Evolutionary conservation across 805 yeast genomes (phyloP).

Genomic region (Metschnikowia cubensis): DNA sequence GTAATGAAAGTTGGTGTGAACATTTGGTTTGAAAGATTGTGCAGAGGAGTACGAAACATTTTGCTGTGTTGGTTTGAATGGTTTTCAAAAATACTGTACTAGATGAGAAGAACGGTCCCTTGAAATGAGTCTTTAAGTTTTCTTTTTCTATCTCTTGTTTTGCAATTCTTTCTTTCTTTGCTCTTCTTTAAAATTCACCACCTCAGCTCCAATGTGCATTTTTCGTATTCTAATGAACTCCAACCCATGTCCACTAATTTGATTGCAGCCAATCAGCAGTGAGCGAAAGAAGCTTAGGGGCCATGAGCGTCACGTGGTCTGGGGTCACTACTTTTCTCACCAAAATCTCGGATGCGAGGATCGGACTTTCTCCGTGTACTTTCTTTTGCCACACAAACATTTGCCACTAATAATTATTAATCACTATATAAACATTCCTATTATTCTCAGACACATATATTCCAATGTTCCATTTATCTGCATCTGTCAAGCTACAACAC

Average conservation of each 20-base stretch:
- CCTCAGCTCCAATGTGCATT: too few species aligned
- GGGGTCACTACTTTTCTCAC: slow-evolving; percentile 11
- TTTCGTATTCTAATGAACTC: too few species aligned
- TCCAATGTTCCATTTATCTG: background rate
- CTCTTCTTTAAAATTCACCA: too few species aligned
- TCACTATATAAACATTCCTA: background rate
- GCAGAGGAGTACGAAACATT: too few species aligned
- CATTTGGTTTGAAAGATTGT: too few species aligned
- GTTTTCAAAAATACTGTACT: too few species aligned
- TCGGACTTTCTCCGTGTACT: slow-evolving; percentile 7
- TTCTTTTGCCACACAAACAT: background rate
- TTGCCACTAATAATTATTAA: background rate
- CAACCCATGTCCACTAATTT: background rate
- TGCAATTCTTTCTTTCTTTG: too few species aligned
- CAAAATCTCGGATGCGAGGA: slow-evolving; percentile 16
- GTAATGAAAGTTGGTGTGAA: too few species aligned
- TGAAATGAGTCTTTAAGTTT: too few species aligned
- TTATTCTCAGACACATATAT: background rate
- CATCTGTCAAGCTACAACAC: slow-evolving; percentile 1
- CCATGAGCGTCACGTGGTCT: slow-evolving; percentile 12
- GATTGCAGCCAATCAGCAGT: slow-evolving; percentile 13
- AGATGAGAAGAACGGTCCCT: too few species aligned
- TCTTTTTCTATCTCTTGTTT: too few species aligned
- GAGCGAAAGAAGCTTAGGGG: slow-evolving; percentile 7
- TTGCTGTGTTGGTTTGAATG: too few species aligned